These are phyloP conservation scores for Fusarium sp. DNA, from an alignment of 2,329 filamentous ascomycete genomes.

Conservation along the genomic window DNA sequence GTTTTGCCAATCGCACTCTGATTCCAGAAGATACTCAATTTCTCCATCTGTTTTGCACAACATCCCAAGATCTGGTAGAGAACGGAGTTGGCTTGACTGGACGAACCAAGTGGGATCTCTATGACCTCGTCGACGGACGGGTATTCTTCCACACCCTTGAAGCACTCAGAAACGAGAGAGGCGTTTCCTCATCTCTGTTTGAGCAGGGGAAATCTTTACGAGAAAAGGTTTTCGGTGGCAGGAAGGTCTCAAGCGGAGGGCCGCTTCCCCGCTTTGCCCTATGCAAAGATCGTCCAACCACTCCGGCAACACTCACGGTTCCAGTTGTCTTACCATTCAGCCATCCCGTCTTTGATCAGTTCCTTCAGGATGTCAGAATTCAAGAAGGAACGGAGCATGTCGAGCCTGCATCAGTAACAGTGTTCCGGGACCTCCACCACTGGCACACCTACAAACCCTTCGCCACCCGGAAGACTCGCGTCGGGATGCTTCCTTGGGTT, in stretches of 20 bases:
- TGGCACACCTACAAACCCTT: constrained; percentile 72
- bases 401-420: constrained; percentile 46
- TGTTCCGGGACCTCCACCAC: constrained; percentile 64
- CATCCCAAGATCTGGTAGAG: not conserved
- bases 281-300: not conserved
- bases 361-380: constrained; percentile 57
- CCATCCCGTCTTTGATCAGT: constrained; percentile 59
- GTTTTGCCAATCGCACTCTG: not conserved
- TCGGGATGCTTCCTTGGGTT: constrained; percentile 36
- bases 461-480: constrained; percentile 54
- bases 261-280: not conserved
- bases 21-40: not conserved
- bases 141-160: constrained; percentile 42
- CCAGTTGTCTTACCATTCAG: constrained; percentile 58
- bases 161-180: constrained; percentile 3
- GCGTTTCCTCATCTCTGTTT: constrained; percentile 8
- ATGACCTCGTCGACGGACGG: constrained; percentile 14
- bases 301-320: not conserved
- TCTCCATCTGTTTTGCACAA: not conserved
- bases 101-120: not conserved
- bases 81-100: not conserved
- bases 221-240: constrained; percentile 2
- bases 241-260: not conserved
- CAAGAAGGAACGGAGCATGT: constrained; percentile 45
- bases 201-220: constrained; percentile 1